Conservation (phyloP, 345 rosid species). For the Physaria fendleri region DNA sequence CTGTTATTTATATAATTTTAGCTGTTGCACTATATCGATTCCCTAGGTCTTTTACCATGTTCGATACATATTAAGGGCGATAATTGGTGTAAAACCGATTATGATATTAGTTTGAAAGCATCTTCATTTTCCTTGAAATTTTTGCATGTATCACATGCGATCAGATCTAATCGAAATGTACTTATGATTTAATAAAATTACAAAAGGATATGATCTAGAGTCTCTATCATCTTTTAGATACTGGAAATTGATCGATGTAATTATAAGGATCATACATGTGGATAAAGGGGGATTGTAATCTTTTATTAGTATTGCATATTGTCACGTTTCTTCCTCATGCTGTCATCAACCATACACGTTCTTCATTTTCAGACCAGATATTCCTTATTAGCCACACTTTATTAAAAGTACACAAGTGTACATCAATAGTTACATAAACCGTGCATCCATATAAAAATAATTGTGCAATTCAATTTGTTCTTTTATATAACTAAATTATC, state of each 20-base stretch:
- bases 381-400: conserved; percentile 21
- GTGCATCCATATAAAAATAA: conserved; percentile 9
- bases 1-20: no score
- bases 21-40: no score
- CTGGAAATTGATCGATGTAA: conserved; percentile 10
- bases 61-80: no score
- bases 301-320: conserved; percentile 19
- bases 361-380: conserved; percentile 15
- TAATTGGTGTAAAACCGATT: no score
- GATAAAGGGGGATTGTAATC: conserved; percentile 16
- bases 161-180: neutral
- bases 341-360: conserved; percentile 33
- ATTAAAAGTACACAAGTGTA: conserved; percentile 16
- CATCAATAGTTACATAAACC: neutral
- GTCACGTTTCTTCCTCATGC: conserved; percentile 29
- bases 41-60: no score
- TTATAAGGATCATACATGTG: conserved; percentile 21
- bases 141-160: neutral
- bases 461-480: neutral
- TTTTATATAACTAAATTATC: neutral
- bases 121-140: neutral
- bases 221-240: conserved; percentile 13
- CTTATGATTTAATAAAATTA: neutral
- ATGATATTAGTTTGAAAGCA: neutral
- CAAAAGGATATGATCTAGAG: conserved; percentile 8